These are phyloP conservation scores for Celoporthe dispersa DNA, from an alignment of 2,329 filamentous ascomycete species.

Conservation along the genomic window DNA sequence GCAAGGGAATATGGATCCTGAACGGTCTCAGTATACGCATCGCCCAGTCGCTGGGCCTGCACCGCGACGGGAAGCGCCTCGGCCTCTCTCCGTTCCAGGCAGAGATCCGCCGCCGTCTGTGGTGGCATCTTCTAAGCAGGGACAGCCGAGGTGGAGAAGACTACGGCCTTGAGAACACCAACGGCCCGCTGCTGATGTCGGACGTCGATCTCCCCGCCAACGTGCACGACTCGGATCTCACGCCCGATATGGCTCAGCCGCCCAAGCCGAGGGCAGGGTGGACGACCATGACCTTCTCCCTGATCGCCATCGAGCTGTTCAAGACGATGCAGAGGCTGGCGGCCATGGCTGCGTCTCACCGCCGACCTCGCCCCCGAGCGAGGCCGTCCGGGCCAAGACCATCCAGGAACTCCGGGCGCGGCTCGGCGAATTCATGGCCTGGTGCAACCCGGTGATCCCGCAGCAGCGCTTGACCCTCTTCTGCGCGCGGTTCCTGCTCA, in stretches of 20 bases:
- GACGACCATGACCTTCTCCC: conserved; percentile 61
- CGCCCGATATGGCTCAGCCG: conserved; percentile 51
- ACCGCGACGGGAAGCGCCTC: conserved; percentile 49
- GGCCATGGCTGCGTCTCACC: conserved; percentile 41
- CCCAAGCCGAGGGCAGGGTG: conserved; percentile 54
- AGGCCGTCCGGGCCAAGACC: conserved; percentile 35
- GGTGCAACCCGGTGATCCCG: conserved; percentile 30
- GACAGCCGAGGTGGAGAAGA: conserved; percentile 39
- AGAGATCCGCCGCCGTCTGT: conserved; percentile 57
- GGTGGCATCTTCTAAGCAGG: conserved; percentile 58
- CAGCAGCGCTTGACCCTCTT: conserved; percentile 23
- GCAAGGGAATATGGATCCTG: conserved; percentile 45
- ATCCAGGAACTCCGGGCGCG: conserved; percentile 6
- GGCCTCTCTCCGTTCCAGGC: conserved; percentile 55
- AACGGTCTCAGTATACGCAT: conserved; percentile 51
- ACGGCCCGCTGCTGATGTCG: conserved; percentile 45
- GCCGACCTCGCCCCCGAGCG: conserved; percentile 2
- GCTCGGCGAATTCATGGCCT: conserved; percentile 18
- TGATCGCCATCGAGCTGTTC: conserved; percentile 58
- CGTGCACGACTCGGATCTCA: conserved; percentile 57
- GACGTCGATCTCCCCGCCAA: conserved; percentile 53
- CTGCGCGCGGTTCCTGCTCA: conserved; percentile 16
- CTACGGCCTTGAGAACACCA: conserved; percentile 48
- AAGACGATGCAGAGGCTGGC: conserved; percentile 52
- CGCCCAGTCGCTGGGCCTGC: conserved; percentile 49